Conservation (phyloP, 1,284 basidiomycete genomes). For the Melanopsichium pennsylvanicum region DNA sequence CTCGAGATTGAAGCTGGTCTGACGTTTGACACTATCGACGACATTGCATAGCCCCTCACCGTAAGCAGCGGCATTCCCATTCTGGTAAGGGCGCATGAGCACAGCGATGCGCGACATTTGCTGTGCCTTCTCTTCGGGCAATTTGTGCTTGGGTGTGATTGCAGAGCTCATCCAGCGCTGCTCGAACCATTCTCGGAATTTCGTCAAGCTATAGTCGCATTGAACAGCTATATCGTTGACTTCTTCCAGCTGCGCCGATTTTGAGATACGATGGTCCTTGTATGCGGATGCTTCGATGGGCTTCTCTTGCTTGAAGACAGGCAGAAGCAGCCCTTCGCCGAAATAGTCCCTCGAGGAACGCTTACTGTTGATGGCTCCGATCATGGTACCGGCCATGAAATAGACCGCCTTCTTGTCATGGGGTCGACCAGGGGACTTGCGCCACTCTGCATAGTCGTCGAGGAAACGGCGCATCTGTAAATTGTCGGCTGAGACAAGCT, state of each 20-base stretch:
- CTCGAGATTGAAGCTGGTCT: slow-evolving; percentile 39
- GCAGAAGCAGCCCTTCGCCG: slow-evolving; percentile 19
- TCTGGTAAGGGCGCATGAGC: slow-evolving; percentile 33
- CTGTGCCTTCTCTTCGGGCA: slow-evolving; percentile 13
- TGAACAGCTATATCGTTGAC: slow-evolving; percentile 10
- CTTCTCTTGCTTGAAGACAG: slow-evolving; percentile 35
- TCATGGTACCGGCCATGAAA: slow-evolving; percentile 44
- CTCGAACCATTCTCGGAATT: slow-evolving; percentile 35
- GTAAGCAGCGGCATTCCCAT: slow-evolving; percentile 37
- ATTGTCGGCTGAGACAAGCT: slow-evolving; percentile 28
- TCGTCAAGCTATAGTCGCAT: slow-evolving; percentile 24
- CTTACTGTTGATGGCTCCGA: slow-evolving; percentile 11
- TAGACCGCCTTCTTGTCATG: slow-evolving; percentile 2
- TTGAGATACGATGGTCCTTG: slow-evolving; percentile 7
- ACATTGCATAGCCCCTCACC: slow-evolving; percentile 40
- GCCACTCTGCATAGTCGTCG: slow-evolving; percentile 22
- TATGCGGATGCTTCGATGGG: slow-evolving; percentile 5
- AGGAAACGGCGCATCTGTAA: slow-evolving; percentile 41
- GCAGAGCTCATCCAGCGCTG: slow-evolving; percentile 12
- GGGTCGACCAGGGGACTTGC: slow-evolving; percentile 16
- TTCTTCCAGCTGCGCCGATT: slow-evolving; percentile 3
- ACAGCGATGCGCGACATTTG: slow-evolving; percentile 35
- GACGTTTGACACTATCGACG: slow-evolving; percentile 42
- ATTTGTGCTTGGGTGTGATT: slow-evolving; percentile 15
- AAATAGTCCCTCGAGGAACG: slow-evolving; percentile 18